These are phyloP conservation scores for Ochetophila trinervis DNA, from an alignment of 306 rosid genomes.

Conservation along the genomic window DNA sequence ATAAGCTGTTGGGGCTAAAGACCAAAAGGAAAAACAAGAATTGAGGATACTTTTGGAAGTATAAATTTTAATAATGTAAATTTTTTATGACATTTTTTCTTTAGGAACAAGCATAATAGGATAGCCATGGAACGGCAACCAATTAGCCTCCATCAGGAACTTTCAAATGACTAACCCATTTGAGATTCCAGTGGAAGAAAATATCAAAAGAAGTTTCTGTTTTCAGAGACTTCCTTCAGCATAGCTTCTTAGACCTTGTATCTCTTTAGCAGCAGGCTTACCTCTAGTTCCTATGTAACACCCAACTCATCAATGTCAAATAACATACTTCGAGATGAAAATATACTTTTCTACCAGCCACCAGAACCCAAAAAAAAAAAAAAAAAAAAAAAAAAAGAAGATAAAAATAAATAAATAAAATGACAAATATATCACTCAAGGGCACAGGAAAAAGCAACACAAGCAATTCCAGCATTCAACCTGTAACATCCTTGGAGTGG, in stretches of 20 bases:
- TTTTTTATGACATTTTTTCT: neutral
- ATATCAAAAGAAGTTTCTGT: neutral
- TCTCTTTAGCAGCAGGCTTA: neutral
- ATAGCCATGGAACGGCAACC: neutral
- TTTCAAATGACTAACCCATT: neutral
- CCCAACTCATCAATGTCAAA: neutral
- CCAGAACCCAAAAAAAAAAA: neutral
- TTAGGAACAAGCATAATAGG: neutral
- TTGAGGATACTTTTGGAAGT: neutral
- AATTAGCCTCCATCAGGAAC: neutral
- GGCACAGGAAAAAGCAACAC: constrained; percentile 31
- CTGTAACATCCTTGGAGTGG: constrained; percentile 95
- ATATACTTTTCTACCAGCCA: constrained; percentile 1
- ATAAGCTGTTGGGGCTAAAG: neutral
- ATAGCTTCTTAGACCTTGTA: neutral
- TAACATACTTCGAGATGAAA: neutral
- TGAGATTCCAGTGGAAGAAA: neutral
- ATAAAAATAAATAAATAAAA: neutral
- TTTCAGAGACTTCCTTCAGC: neutral
- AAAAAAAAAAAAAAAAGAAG: neutral
- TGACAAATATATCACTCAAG: neutral
- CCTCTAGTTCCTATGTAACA: neutral
- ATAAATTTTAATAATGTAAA: neutral
- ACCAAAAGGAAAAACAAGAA: too few relatives aligned
- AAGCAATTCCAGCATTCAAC: constrained; percentile 67